These are phyloP conservation scores for Coffea canephora DNA, from an alignment of 257 asterid genomes.

Conservation along the genomic window DNA sequence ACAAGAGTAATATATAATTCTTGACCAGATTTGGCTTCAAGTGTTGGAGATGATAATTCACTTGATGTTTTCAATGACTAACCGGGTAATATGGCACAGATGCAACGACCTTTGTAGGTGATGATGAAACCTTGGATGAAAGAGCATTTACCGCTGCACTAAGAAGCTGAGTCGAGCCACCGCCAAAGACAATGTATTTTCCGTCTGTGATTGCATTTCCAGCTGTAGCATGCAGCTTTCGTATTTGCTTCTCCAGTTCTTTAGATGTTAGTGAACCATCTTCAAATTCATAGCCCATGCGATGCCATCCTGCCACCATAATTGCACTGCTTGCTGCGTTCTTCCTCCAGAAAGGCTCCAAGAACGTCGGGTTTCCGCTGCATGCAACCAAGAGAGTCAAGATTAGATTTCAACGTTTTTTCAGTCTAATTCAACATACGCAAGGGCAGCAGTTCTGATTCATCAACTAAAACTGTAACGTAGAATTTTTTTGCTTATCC, in stretches of 20 bases:
- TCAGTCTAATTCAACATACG: too few species aligned
- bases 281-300: slow-evolving; percentile 57
- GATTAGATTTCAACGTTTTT: too few species aligned
- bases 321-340: slow-evolving; percentile 53
- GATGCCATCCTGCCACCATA: slow-evolving; percentile 70
- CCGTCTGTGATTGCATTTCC: slow-evolving; percentile 53
- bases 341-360: slow-evolving; percentile 40
- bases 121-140: slow-evolving; percentile 39
- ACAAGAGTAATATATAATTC: too few species aligned
- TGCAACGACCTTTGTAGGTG: slow-evolving; percentile 54
- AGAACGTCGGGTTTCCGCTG: slow-evolving; percentile 37
- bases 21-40: slow-evolving; percentile 1
- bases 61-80: background rate
- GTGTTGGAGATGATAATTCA: slow-evolving; percentile 1
- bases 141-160: slow-evolving; percentile 75
- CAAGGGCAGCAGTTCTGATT: too few species aligned
- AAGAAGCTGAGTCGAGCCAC: slow-evolving; percentile 68
- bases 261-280: slow-evolving; percentile 31
- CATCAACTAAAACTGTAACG: too few species aligned
- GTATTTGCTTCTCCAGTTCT: slow-evolving; percentile 42
- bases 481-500: too few species aligned
- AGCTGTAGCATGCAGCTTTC: slow-evolving; percentile 38
- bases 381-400: background rate
- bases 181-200: slow-evolving; percentile 53
- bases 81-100: slow-evolving; percentile 59